Evolutionary conservation across 2,329 filamentous ascomycete species (phyloP).

Genomic region (Cladosporium sp.): DNA sequence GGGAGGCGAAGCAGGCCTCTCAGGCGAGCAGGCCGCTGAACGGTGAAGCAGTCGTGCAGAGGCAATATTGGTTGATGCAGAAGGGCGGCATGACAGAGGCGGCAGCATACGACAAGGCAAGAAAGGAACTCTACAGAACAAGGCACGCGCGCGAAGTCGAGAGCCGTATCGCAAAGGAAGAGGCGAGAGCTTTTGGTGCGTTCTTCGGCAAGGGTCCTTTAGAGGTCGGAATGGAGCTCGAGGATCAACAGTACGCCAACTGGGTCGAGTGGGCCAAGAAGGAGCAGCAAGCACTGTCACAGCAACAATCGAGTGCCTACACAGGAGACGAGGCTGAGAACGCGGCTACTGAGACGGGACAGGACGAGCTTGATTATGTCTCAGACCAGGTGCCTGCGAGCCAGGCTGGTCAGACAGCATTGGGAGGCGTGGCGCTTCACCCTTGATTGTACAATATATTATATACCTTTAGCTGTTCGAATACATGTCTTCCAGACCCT

Average conservation of each 20-base stretch:
- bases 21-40: slow-evolving; percentile 74
- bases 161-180: slow-evolving; percentile 77
- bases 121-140: slow-evolving; percentile 84
- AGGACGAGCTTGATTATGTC: slow-evolving; percentile 36
- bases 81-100: slow-evolving; percentile 36
- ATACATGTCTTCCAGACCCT: background rate
- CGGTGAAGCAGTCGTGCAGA: slow-evolving; percentile 73
- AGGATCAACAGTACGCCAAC: slow-evolving; percentile 72
- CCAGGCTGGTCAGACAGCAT: slow-evolving; percentile 32
- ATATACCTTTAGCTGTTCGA: slow-evolving; percentile 7
- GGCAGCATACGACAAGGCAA: slow-evolving; percentile 78
- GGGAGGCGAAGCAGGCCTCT: slow-evolving; percentile 45
- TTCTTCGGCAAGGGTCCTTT: slow-evolving; percentile 77
- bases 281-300: slow-evolving; percentile 47
- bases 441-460: slow-evolving; percentile 21
- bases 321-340: slow-evolving; percentile 34
- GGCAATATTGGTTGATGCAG: slow-evolving; percentile 80
- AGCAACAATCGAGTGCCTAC: slow-evolving; percentile 44
- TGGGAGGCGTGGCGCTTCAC: slow-evolving; percentile 36
- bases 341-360: slow-evolving; percentile 26
- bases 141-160: slow-evolving; percentile 80
- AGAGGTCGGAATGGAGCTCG: slow-evolving; percentile 75
- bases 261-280: slow-evolving; percentile 78
- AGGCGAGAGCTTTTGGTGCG: slow-evolving; percentile 78
- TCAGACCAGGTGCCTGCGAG: slow-evolving; percentile 28